Evolutionary conservation across 306 rosid genomes (phyloP), one percentile per base, ranked within the genome.

Genomic region (Cucumis melo): DNA sequence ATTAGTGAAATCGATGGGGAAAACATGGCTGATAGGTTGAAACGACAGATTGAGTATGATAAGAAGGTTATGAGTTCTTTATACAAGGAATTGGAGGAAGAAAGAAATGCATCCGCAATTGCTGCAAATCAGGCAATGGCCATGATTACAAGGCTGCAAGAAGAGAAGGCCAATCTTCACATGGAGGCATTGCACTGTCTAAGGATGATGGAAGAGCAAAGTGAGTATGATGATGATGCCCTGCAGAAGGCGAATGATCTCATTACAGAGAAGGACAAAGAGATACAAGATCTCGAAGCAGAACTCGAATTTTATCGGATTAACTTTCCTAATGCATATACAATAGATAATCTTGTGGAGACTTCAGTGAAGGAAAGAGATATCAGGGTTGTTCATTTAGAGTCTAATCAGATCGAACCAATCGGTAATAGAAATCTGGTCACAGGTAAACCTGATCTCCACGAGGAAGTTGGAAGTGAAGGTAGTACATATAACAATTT

Each of bases 21-120:
- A 83, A 79, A 80, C 41, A 38, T 66, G 63, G 63, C 83, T 39
- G 98, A 90, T 72, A 78, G 88, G 81, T 78, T 90, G 42, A 95
- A 85, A 78, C 83, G 99, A 72, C 97, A 92, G 83, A 68, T 89
- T 66, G 99, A 92, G 78, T 93, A 90, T 78, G 97, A 92, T 78
- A 92, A 87, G 92, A 95, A 84, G 81, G 83, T 89, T 61, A 16
- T 90, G 89, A 85, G 48, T 79, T 63, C 63, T 27, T 79, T 90
- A 82, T 87, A 90, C 70, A 87, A 86, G 84, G 94, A 90, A 87
- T 84, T 90, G 87, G 91, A 90, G 66, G 94, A 90, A 83, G 94
- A 90, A 79, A 83, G 91, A 83, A 90, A 85, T 75, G 94, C 94
- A 75, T 90, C 94, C 60, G 88, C 91, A 60, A 81, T 84, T 82